Base-by-base conservation (phyloP, 257 asterid genomes). In the Nicotiana noctiflora region DNA sequence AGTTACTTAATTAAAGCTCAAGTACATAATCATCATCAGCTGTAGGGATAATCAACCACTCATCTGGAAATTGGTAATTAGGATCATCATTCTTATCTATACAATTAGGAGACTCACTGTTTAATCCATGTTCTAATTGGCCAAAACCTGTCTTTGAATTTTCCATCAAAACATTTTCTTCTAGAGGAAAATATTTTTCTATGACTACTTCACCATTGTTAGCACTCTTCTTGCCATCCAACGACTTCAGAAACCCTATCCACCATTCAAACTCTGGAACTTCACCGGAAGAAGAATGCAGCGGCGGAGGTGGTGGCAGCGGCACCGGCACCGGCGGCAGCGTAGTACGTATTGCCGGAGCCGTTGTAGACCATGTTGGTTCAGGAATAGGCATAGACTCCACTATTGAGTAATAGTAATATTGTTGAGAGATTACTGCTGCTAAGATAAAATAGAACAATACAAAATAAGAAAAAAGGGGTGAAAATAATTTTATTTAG, bases 311-410 rank as follows among this genome's bases (percentile, higher is more conserved):
- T 2, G 67, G n/a, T n/a, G n/a, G n/a, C n/a, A 25, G 17, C 10
- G 81, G 78, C 11, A 25, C 17, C 10, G 81, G 80, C 15, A n/a
- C 70, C 10, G 64, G 59, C 5, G 76, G 78, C 3, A 88, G 81
- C 23, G 81, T 34, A 29, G 81, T 67, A 9, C 78, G 57, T 52
- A 83, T 83, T 40, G 79, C 82, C 23, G 91, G 89, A 10, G 85
- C 86, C 11, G 91, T 86, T 53, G 89, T 86, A 19, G 87, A 86
- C 91, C 89, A 84, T 6, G 85, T 84, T n/a, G 89, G 87, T 74
- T 82, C 79, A 3, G 90, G 86, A 19, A 23, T 10, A 4, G 83
- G 86, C 72, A 83, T 77, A 2, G 91, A 80, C 8, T 86, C 88
- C 77, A 82, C 59, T n/a, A 84, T 53, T 56, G 87, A 89, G 46